These are phyloP conservation scores for Candolleomyces aberdarensis DNA, from an alignment of 768 basidiomycete species.

Conservation along the genomic window DNA sequence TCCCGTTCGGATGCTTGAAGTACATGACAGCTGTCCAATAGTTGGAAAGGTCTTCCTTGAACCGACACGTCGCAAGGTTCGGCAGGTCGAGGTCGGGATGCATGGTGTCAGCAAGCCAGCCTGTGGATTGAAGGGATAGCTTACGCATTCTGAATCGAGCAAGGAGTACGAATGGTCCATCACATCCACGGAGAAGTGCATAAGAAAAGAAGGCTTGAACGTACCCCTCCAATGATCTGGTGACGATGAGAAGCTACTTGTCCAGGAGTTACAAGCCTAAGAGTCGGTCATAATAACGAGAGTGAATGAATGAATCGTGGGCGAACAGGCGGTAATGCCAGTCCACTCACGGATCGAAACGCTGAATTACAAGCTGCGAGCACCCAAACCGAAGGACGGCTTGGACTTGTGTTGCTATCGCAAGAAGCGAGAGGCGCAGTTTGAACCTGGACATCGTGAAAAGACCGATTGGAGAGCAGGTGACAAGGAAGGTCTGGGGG, in stretches of 20 bases:
- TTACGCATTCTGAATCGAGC: slow-evolving; percentile 12
- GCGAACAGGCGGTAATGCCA: not conserved
- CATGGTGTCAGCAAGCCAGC: not conserved
- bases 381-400: slow-evolving; percentile 2
- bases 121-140: not conserved
- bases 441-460: no score
- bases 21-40: slow-evolving; percentile 12
- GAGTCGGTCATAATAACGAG: not conserved
- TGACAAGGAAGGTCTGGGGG: no score
- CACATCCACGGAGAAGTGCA: not conserved
- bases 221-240: slow-evolving; percentile 2
- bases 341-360: slow-evolving; percentile 1
- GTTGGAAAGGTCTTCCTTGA: slow-evolving; percentile 10
- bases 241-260: not conserved
- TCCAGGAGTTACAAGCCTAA: not conserved
- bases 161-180: no score
- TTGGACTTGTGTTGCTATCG: not conserved
- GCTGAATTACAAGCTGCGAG: slow-evolving; percentile 2
- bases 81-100: slow-evolving; percentile 3
- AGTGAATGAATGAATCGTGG: not conserved
- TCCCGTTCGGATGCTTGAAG: slow-evolving; percentile 6
- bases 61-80: slow-evolving; percentile 3
- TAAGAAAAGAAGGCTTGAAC: not conserved
- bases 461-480: no score
- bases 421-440: not conserved